Evolutionary conservation across 2,329 filamentous ascomycete genomes (phyloP), one percentile per base, ranked within the genome.

Genomic region (Aureobasidium lini): DNA sequence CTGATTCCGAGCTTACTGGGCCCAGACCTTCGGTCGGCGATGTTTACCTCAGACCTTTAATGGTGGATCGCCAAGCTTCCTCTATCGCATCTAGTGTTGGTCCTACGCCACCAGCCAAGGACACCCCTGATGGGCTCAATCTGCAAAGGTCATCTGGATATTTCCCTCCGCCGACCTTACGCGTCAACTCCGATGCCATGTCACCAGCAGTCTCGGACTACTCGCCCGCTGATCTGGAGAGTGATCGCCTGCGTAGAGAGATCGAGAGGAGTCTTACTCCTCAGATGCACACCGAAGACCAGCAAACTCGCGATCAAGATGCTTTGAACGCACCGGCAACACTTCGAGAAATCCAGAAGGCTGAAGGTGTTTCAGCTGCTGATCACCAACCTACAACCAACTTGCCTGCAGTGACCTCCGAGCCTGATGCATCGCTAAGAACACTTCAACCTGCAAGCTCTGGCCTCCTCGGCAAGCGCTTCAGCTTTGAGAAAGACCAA

Each of bases 241-340:
- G 82, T 66, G 88, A 92, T 64, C 78, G 82, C 59, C 70, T 92
- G 48, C 80, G 84, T 31, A 86, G 89, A 61, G 89, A 92, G 66
- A 92, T 92, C 58, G 84, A 90, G 57, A 84, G 82, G 60, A 88
- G 84, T 43, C 75, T 92, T 2, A 85, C 79, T 58, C 80, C 85
- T 0, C 69, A 75, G 11, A 64, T 63, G 29, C 53, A 65, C 1
- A 36, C 53, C 16, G 50, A 57, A 16, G 18, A 49, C 5, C 46
- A 66, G 57, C 46, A 63, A 39, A 42, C 58, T 10, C 58, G 59
- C 6, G 66, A 66, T 29, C 68, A 69, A 56, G 66, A 69, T 39
- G 66, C 68, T 16, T 60, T 69, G 6, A 66, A 70, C 48, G 65
- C 64, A 4, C 66, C 68, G 6, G 64, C 59, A 6, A 68, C 69